Conservation (phyloP, 495 filamentous ascomycete genomes). For the Barbatosphaeria neglecta region DNA sequence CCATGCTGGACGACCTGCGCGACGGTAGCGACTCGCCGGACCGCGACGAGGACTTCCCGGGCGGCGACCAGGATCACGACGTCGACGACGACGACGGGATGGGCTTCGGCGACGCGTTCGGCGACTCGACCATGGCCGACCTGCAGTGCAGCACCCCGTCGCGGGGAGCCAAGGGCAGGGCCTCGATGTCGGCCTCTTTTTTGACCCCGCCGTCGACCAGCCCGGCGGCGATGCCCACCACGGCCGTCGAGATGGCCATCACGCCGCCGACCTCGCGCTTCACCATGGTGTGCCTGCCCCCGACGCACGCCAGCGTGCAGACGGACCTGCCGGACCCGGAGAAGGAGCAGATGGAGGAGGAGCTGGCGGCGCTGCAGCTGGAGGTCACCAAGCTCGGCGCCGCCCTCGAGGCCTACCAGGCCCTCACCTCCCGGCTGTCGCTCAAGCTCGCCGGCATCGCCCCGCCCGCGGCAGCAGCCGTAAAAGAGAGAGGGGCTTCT, state of each 20-base stretch:
- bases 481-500: no score
- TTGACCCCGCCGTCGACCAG: constrained; percentile 40
- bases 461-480: background rate
- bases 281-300: constrained; percentile 4
- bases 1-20: background rate
- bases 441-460: constrained; percentile 14
- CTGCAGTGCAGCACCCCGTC: constrained; percentile 31
- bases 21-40: constrained; percentile 14
- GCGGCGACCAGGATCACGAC: no score
- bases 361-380: constrained; percentile 25
- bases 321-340: constrained; percentile 28
- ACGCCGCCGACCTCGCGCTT: constrained; percentile 17
- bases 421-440: constrained; percentile 19
- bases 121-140: constrained; percentile 24
- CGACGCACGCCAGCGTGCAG: constrained; percentile 20
- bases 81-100: constrained; percentile 14
- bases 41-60: constrained; percentile 15
- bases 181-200: constrained; percentile 35
- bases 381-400: constrained; percentile 27
- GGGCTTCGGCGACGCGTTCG: constrained; percentile 21
- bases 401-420: constrained; percentile 23
- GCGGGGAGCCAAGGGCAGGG: constrained; percentile 7
- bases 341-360: constrained; percentile 24
- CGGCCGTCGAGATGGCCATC: constrained; percentile 1
- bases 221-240: constrained; percentile 19